phyloP scores from a whole-genome alignment of 2,329 filamentous ascomycete genomes.

The Diplocarpon rosae region DNA sequence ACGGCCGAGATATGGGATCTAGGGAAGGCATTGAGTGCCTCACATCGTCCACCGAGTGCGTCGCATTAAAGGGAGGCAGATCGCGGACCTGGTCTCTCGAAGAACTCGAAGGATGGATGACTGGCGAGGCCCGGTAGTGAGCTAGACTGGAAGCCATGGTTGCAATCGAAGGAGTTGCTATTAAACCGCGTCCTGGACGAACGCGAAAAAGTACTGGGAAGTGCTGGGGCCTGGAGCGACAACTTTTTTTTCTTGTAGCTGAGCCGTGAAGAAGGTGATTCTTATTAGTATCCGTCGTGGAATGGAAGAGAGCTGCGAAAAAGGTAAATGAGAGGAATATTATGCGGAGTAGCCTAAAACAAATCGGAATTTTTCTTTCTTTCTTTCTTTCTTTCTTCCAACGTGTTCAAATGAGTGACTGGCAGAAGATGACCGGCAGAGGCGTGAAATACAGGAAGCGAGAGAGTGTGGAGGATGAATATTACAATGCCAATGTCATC shows the following conservation, averaged over 20 bases:
- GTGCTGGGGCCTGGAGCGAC: constrained; percentile 7
- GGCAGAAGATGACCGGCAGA: constrained; percentile 10
- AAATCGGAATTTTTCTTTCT: constrained; percentile 12
- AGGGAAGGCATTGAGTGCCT: constrained; percentile 37
- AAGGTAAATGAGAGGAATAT: constrained; percentile 1
- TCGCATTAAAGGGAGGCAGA: constrained; percentile 35
- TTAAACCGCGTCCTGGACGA: constrained; percentile 21
- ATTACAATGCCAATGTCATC: constrained; percentile 12
- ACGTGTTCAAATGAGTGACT: constrained; percentile 24
- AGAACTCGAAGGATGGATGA: constrained; percentile 30
- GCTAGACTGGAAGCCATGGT: constrained; percentile 48
- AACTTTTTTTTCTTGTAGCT: constrained; percentile 12
- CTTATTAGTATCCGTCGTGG: neutral
- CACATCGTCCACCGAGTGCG: constrained; percentile 34
- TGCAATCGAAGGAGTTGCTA: constrained; percentile 24
- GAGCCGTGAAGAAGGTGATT: constrained; percentile 15
- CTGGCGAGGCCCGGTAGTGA: constrained; percentile 47
- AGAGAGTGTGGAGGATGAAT: constrained; percentile 16
- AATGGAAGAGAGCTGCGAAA: neutral
- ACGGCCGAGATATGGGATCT: constrained; percentile 40
- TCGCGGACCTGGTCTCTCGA: constrained; percentile 38
- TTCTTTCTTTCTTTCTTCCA: neutral
- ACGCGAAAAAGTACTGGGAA: constrained; percentile 15
- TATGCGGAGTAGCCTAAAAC: constrained; percentile 14
- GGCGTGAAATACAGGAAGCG: constrained; percentile 18